phyloP scores from a whole-genome alignment of 2,329 filamentous ascomycete genomes.

The Dactylellina drechsleri region DNA sequence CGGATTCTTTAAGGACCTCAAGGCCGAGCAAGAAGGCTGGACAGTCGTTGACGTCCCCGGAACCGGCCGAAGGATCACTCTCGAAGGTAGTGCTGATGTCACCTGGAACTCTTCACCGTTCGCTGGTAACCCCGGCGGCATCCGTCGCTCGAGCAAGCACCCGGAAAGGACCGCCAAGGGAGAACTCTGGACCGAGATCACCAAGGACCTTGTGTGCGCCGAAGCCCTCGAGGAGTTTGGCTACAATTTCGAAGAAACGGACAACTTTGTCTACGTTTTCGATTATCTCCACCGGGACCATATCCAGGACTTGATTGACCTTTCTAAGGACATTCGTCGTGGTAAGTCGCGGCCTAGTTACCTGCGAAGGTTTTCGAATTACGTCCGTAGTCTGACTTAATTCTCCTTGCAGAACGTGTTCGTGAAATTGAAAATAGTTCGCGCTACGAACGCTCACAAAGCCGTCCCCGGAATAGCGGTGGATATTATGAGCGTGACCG shows the following conservation, averaged over 20 bases:
- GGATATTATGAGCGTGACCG: constrained; percentile 53
- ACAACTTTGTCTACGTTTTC: constrained; percentile 90
- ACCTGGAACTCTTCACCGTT: constrained; percentile 43
- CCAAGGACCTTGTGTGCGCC: constrained; percentile 85
- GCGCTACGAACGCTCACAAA: constrained; percentile 46
- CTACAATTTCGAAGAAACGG: constrained; percentile 91
- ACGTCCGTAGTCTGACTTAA: constrained; percentile 34
- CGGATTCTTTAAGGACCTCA: constrained; percentile 52
- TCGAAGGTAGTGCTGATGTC: constrained; percentile 41
- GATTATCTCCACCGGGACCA: constrained; percentile 87
- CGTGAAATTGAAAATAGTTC: constrained; percentile 44
- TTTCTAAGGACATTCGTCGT: constrained; percentile 83
- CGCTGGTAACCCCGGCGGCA: constrained; percentile 28
- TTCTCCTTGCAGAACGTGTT: constrained; percentile 47
- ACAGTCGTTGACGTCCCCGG: constrained; percentile 52
- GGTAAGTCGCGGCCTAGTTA: constrained; percentile 59
- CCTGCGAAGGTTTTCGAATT: constrained; percentile 23
- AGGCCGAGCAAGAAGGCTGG: constrained; percentile 53
- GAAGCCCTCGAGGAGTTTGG: constrained; percentile 86
- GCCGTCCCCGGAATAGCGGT: constrained; percentile 44
- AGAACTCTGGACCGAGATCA: constrained; percentile 95
- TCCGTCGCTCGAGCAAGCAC: constrained; percentile 48
- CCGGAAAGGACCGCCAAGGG: constrained; percentile 47
- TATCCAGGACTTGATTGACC: constrained; percentile 81
- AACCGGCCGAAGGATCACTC: constrained; percentile 40